Conservation (phyloP, 164 flowering plant genomes). For the Berberis vulgaris region DNA sequence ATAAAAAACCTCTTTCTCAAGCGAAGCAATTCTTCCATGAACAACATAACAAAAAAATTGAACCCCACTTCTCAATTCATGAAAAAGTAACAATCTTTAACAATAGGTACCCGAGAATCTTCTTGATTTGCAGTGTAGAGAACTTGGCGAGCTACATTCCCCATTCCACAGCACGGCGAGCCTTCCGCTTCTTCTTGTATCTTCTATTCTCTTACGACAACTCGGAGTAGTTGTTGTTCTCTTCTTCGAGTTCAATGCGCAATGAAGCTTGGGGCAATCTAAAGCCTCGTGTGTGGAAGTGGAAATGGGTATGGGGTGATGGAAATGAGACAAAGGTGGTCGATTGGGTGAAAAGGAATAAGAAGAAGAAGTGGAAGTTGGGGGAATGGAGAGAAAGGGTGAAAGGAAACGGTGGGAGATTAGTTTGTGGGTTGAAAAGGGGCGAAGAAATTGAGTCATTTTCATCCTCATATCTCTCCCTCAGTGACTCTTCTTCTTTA, state of each 20-base stretch:
- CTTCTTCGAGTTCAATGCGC: conserved; percentile 15
- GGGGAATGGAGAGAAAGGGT: background rate
- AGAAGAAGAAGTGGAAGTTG: conserved; percentile 1
- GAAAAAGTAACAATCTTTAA: background rate
- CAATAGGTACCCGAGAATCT: conserved; percentile 46
- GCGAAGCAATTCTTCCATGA: conserved; percentile 46
- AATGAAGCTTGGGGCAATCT: conserved; percentile 15
- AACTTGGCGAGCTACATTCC: conserved; percentile 83
- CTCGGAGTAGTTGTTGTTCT: conserved; percentile 23
- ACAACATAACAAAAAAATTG: background rate
- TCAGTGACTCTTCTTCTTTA: background rate
- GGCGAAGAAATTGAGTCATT: conserved; percentile 33
- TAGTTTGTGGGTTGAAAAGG: conserved; percentile 20
- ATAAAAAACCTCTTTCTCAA: conserved; percentile 58
- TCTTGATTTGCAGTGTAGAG: conserved; percentile 64
- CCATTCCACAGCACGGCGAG: conserved; percentile 74
- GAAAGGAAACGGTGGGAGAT: conserved; percentile 12
- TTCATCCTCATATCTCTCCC: background rate
- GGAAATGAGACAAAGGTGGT: background rate
- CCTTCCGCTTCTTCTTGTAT: conserved; percentile 75
- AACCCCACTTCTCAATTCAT: background rate
- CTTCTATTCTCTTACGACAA: conserved; percentile 41
- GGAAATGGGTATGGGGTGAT: conserved; percentile 16
- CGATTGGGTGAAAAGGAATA: background rate
- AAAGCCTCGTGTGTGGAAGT: conserved; percentile 33